phyloP scores from a whole-genome alignment of 768 basidiomycete species.

The Boletus vermiculosoides region DNA sequence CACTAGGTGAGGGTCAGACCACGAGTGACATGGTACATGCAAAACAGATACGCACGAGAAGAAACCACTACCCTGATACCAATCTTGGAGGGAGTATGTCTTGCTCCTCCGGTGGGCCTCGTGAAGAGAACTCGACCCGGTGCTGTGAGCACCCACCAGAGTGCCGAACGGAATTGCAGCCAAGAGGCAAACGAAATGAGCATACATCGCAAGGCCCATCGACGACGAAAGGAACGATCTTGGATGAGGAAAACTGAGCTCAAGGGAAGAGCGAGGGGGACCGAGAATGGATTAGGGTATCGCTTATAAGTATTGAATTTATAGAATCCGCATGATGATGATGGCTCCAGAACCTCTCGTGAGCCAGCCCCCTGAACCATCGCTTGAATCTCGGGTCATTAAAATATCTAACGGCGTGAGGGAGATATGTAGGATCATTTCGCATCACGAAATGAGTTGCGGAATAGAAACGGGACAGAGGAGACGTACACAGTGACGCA shows the following conservation, averaged over 20 bases:
- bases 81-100: constrained; percentile 35
- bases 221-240: background rate
- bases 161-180: constrained; percentile 29
- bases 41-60: constrained; percentile 43
- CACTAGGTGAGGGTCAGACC: constrained; percentile 36
- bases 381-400: background rate
- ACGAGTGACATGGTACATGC: background rate
- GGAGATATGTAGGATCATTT: background rate
- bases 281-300: background rate
- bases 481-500: background rate
- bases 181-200: constrained; percentile 26
- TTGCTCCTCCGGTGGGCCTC: background rate
- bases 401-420: background rate
- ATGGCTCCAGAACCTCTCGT: background rate
- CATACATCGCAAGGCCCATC: constrained; percentile 20
- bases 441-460: background rate
- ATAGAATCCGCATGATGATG: background rate
- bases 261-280: background rate
- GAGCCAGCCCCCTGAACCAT: background rate
- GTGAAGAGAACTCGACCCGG: constrained; percentile 15
- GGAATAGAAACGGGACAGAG: background rate
- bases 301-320: constrained; percentile 6
- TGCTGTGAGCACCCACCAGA: constrained; percentile 26
- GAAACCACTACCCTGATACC: constrained; percentile 48
- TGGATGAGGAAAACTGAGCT: background rate